A percentile compares a stretch with the other conserved stretches of the same genome.
Conservation (phyloP, 1,284 basidiomycete genomes). For the Irpex rosettiformis region DNA sequence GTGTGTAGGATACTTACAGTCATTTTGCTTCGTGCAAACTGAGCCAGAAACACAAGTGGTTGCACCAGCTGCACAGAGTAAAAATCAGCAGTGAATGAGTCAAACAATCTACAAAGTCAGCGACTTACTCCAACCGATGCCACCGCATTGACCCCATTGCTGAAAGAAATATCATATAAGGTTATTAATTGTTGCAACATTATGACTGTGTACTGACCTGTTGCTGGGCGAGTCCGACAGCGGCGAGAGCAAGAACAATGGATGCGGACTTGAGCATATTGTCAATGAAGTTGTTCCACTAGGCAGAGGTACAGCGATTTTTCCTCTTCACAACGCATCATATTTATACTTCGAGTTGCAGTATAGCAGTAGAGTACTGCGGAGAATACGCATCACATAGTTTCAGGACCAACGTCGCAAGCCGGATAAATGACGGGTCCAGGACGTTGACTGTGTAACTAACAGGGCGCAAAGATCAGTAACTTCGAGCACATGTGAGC, state of each 20-base stretch:
- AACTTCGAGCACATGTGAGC: neutral
- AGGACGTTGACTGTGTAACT: neutral
- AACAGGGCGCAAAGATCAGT: neutral
- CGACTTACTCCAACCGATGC: constrained; percentile 18
- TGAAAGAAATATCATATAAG: constrained; percentile 1
- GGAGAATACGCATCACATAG: neutral
- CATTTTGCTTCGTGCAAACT: constrained; percentile 28
- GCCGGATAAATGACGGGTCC: neutral
- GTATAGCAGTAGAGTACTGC: neutral
- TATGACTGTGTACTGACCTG: constrained; percentile 9
- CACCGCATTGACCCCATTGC: constrained; percentile 25
- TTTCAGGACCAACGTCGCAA: neutral
- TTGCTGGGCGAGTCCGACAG: constrained; percentile 23
- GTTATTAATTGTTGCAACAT: neutral
- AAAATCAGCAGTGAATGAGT: neutral
- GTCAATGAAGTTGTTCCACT: neutral
- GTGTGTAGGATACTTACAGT: too few species aligned
- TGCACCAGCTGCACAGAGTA: constrained; percentile 6
- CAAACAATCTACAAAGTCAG: too few species aligned
- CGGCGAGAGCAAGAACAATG: constrained; percentile 20
- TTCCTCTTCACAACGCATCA: neutral
- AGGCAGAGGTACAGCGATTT: neutral
- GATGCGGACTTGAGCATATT: constrained; percentile 24
- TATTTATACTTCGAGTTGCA: neutral
- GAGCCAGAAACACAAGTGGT: constrained; percentile 28